Evolutionary conservation across 2,329 filamentous ascomycete genomes (phyloP), one percentile per base, ranked within the genome.

Genomic region (Madurella mycetomatis): DNA sequence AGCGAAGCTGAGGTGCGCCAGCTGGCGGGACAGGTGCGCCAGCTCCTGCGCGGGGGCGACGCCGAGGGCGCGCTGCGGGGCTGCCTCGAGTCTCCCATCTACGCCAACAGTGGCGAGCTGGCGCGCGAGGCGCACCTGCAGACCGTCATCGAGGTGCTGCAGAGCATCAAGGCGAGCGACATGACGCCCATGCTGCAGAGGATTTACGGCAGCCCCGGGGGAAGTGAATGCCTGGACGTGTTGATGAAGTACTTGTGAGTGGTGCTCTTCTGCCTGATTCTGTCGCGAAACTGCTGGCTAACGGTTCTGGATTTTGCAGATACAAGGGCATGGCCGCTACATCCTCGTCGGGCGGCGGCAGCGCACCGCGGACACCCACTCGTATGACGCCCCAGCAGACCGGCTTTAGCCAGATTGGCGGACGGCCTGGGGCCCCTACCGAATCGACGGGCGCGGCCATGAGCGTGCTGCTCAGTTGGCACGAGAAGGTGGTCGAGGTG

Each of bases 381-480:
- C 67, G 65, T 48, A 70, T 83, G 53, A 80, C 88, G 25, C 90
- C 91, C 41, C 89, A 95, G 73, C 79, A 82, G 53, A 95, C 91
- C 5, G 91, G 91, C 8, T 96, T 96, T 75, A 92, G 88, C 66
- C 92, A 96, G 73, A 82, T 92, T 41, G 76, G 76, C 16, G 72
- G 71, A 12, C 73, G 83, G 51, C 78, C 82, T 8, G 77, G 76
- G 25, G 75, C 66, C 9, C 68, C 75, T 39, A 81, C 76, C 67
- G 83, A 86, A 67, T 87, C 89, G 45, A 86, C 90, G 58, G 88
- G 90, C 37, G 86, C 91, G 54, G 88, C 87, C 51, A 97, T 97
- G 94, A 97, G 94, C 69, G 94, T 99, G 49, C 72, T 99, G 69
- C 77, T 99, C 62, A 96, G 91, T 73, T 99, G 94, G 94, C 94